A percentile compares a stretch with the other conserved stretches of the same genome.
Evolutionary conservation across 2,329 filamentous ascomycete genomes (phyloP).

Genomic region (Calycina marina): DNA sequence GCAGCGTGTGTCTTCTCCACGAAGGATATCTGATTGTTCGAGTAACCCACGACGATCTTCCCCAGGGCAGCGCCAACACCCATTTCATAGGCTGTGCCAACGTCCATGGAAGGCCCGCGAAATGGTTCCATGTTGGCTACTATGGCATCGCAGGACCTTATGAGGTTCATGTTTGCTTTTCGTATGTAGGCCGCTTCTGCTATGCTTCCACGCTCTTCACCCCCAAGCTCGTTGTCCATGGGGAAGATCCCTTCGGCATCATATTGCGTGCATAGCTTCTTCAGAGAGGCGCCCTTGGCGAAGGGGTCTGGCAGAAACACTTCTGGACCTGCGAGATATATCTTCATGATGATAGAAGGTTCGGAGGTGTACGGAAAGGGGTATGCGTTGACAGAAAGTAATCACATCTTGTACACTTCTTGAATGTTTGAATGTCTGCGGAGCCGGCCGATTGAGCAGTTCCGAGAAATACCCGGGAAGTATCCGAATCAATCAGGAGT

Average conservation of each 20-base stretch:
- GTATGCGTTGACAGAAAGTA: no score
- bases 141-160: slow-evolving; percentile 10
- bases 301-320: slow-evolving; percentile 13
- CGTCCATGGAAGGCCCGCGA: slow-evolving; percentile 15
- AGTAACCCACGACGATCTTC: slow-evolving; percentile 15
- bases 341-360: slow-evolving; percentile 4
- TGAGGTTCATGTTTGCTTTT: slow-evolving; percentile 14
- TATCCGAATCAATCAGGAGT: no score
- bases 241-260: slow-evolving; percentile 12
- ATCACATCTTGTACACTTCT: no score
- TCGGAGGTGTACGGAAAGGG: not conserved
- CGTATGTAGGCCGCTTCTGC: slow-evolving; percentile 11
- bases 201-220: slow-evolving; percentile 6
- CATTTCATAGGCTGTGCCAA: slow-evolving; percentile 17
- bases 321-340: slow-evolving; percentile 17
- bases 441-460: no score
- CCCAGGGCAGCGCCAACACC: slow-evolving; percentile 13
- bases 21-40: slow-evolving; percentile 8
- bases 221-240: slow-evolving; percentile 10
- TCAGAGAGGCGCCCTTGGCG: slow-evolving; percentile 10
- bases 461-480: no score
- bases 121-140: slow-evolving; percentile 17
- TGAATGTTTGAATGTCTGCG: no score
- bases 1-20: slow-evolving; percentile 8
- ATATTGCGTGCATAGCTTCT: slow-evolving; percentile 10